These are phyloP conservation scores for Fusarium dlaminii DNA, from an alignment of 2,329 filamentous ascomycete species.

Conservation along the genomic window DNA sequence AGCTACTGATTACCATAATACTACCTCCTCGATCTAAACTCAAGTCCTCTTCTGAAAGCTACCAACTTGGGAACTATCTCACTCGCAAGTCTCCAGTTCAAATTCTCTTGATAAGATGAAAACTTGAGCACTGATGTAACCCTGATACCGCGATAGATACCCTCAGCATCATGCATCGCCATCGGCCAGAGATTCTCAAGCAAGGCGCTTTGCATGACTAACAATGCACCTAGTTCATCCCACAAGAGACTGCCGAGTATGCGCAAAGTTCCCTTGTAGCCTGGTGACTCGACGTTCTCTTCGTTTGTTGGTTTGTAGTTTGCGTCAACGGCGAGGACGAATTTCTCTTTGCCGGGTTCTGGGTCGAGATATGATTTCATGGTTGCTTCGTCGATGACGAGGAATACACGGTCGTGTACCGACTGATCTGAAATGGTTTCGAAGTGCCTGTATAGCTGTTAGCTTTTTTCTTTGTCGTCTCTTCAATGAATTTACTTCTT, in stretches of 20 bases:
- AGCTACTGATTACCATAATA: too few species aligned
- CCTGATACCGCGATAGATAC: slow-evolving; percentile 28
- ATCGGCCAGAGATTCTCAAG: slow-evolving; percentile 37
- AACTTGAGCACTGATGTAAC: slow-evolving; percentile 8
- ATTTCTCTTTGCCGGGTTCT: neutral
- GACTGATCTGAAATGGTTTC: neutral
- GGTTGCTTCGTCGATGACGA: slow-evolving; percentile 37
- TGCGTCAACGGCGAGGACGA: slow-evolving; percentile 32
- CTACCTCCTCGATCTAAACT: neutral
- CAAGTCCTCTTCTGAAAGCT: fast-evolving
- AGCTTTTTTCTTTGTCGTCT: neutral
- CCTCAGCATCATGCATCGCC: slow-evolving; percentile 28
- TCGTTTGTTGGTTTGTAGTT: neutral
- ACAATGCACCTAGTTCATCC: slow-evolving; percentile 42
- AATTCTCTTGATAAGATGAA: neutral
- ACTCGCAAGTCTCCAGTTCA: slow-evolving; percentile 9
- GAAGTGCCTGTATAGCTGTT: slow-evolving; percentile 9
- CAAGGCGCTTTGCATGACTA: slow-evolving; percentile 42
- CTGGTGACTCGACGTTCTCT: slow-evolving; percentile 5
- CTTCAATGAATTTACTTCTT: slow-evolving; percentile 21
- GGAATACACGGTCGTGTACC: slow-evolving; percentile 2
- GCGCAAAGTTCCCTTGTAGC: slow-evolving; percentile 33
- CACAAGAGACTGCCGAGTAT: slow-evolving; percentile 39
- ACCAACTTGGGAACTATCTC: slow-evolving; percentile 3
- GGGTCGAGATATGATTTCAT: slow-evolving; percentile 41